A percentile compares a stretch with the other conserved stretches of the same genome.
These are phyloP conservation scores for Vitis rupestris DNA, from an alignment of 164 flowering plant species.

Conservation along the genomic window DNA sequence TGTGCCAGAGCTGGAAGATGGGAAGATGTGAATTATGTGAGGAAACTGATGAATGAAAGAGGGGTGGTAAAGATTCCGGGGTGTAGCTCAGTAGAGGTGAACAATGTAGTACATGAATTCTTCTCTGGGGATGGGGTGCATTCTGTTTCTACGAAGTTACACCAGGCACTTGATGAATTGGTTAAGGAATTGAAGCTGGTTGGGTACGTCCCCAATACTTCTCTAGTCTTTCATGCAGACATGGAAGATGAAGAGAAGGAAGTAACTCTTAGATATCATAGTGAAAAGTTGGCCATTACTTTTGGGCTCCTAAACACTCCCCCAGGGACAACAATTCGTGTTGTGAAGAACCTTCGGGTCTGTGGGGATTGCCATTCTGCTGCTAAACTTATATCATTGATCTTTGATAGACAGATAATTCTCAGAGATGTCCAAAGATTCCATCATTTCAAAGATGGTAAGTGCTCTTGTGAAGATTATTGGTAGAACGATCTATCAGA, in stretches of 20 bases:
- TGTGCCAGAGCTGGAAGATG: slow-evolving; percentile 64
- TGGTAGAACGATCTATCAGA: slow-evolving; percentile 34
- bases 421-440: slow-evolving; percentile 71
- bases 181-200: slow-evolving; percentile 48
- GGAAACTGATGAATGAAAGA: slow-evolving; percentile 62
- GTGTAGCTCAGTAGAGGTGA: slow-evolving; percentile 71
- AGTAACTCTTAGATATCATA: slow-evolving; percentile 58
- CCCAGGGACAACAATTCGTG: slow-evolving; percentile 70
- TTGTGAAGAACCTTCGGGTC: slow-evolving; percentile 74
- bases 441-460: slow-evolving; percentile 65
- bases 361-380: slow-evolving; percentile 78
- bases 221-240: slow-evolving; percentile 52
- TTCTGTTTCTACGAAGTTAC: slow-evolving; percentile 34
- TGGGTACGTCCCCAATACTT: slow-evolving; percentile 71
- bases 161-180: slow-evolving; percentile 49
- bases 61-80: slow-evolving; percentile 64
- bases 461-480: slow-evolving; percentile 76
- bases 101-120: slow-evolving; percentile 68
- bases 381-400: slow-evolving; percentile 53
- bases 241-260: slow-evolving; percentile 65
- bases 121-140: slow-evolving; percentile 64
- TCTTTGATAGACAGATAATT: slow-evolving; percentile 51
- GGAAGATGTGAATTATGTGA: slow-evolving; percentile 56
- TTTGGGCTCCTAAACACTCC: slow-evolving; percentile 66
- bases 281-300: slow-evolving; percentile 73